Base-by-base conservation (phyloP, 2,329 filamentous ascomycete genomes). In the Aspergillus chevalieri region DNA sequence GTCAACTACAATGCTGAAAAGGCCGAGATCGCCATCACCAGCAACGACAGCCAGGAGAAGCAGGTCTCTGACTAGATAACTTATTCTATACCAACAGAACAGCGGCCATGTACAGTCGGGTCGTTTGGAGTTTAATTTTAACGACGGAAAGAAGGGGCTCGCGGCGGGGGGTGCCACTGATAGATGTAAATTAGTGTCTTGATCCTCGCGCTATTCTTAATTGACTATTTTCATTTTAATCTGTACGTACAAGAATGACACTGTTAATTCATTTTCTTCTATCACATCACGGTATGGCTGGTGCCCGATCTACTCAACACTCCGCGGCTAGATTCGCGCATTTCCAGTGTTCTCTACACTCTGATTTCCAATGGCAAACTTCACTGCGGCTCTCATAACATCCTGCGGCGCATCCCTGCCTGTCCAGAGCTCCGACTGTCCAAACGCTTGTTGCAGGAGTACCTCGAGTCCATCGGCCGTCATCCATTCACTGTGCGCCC, bases 351-450 rank as follows among this genome's bases (percentile, higher is more conserved):
- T 36, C 4, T 3, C 34, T 15, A 8, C 34, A 8, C 34, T 36
- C 9, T 38, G n/a, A 38, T 17, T 38, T 17, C n/a, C 34, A 17
- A 38, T 38, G 5, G 34, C n/a, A 17, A 9, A 2, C 17, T 38
- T 38, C n/a, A 17, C 34, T 17, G 34, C 15, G 10, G n/a, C 34
- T 43, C 41, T 43, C 43, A 44, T 44, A 15, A 19, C 3, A n/a
- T 44, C 12, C 12, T 14, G 15, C 8, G 21, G 41, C 21, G 12
- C 41, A 17, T 43, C 41, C 22, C 14, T 19, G 3, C 21, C 19
- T 22, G 52, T 59, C 60, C 60, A 63, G 10, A 64, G 48, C 24
- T 50, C 41, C 43, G 61, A 62, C 34, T 63, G 60, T 19, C 54
- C 54, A 50, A 55, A 62, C 34, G 52, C 61, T 28, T 64, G 60